Base-by-base conservation (phyloP, 2,329 filamentous ascomycete genomes). In the Colletotrichum coccodes region DNA sequence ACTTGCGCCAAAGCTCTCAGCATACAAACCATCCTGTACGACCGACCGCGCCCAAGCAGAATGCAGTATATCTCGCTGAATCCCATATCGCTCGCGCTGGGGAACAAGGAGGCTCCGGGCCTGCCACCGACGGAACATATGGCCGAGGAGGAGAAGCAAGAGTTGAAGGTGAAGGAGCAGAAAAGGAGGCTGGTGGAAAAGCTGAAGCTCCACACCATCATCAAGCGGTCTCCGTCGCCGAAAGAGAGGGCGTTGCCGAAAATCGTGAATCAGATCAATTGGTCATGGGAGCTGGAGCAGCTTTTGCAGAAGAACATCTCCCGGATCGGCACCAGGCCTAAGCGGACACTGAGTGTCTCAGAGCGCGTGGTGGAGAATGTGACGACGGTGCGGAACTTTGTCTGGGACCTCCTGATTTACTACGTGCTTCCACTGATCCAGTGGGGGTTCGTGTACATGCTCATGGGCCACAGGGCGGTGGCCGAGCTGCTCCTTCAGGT, bases 51-150 rank as follows among this genome's bases (percentile, higher is more conserved):
- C 64, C 95, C 96, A 0, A 90, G 87, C 36, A 89, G 91, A 63
- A 98, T 99, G 96, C 95, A 99, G 80, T 99, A 98, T 79, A 92
- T 98, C 73, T 99, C 96, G 1, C 84, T 98, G 23, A 89, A 90
- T 32, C 95, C 96, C 0, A 98, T 99, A 59, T 91, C 94, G 0
- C 85, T 99, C 47, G 94, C 94, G 0, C 84, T 99, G 16, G 93
- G 88, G 3, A 92, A 95, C 76, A 94, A 95, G 74, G 82, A 82
- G 16, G 65, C 83, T 76, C 56, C 79, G 58, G 74, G 52, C 32
- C 46, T 67, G 23, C 49, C 66, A 28, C 73, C 73, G 71, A 72
- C 73, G 61, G 78, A 75, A 42, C 86, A 91, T 16, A 93, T 97
- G 75, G 88, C 89, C 2, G 92, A 92, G 68, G 92, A 96, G 72